Evolutionary conservation across 2,329 filamentous ascomycete species (phyloP).

Genomic region (Aspergillus fructus): DNA sequence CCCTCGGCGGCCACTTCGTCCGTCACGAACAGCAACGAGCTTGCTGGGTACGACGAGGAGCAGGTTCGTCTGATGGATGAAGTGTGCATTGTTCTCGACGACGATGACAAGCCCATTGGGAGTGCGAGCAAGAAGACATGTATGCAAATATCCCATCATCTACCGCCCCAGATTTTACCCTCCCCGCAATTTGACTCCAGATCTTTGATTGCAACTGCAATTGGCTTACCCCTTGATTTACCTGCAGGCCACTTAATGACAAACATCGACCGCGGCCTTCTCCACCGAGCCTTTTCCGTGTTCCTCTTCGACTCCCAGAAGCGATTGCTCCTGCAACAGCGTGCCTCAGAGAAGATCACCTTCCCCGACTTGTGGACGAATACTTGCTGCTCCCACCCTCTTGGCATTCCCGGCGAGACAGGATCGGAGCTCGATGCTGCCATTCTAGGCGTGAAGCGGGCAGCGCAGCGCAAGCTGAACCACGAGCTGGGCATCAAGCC

Average conservation of each 20-base stretch:
- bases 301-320: conserved; percentile 97
- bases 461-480: conserved; percentile 87
- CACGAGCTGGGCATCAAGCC: conserved; percentile 92
- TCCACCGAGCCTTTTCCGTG: conserved; percentile 96
- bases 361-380: conserved; percentile 99
- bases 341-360: conserved; percentile 94
- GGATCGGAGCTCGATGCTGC: conserved; percentile 78
- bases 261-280: conserved; percentile 93
- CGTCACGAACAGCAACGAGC: conserved; percentile 57
- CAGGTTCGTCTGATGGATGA: conserved; percentile 99
- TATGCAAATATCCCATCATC: conserved; percentile 63
- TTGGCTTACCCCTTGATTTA: neutral
- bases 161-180: neutral
- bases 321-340: conserved; percentile 89
- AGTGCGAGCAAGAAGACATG: conserved; percentile 98
- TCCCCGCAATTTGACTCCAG: neutral
- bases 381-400: conserved; percentile 96
- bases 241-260: conserved; percentile 88
- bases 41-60: conserved; percentile 93
- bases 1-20: conserved; percentile 39
- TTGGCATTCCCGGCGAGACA: conserved; percentile 88
- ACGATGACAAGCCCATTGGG: conserved; percentile 88
- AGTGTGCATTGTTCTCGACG: conserved; percentile 94
- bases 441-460: conserved; percentile 82
- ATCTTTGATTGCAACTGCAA: neutral